These are phyloP conservation scores for Penicillium turbatum DNA, from an alignment of 495 filamentous ascomycete species.

Conservation along the genomic window DNA sequence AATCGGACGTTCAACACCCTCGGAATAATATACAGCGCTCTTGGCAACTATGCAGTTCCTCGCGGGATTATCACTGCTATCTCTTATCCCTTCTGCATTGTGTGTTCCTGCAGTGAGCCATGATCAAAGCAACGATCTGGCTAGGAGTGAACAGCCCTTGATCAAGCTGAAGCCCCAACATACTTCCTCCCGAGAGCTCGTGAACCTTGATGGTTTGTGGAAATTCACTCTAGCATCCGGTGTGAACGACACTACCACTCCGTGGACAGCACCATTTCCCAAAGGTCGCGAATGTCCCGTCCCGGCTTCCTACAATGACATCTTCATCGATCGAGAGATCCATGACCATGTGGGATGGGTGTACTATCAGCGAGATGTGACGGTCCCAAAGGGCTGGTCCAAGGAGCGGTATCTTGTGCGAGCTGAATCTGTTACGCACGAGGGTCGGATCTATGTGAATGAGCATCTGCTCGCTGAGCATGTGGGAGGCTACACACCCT, in stretches of 20 bases:
- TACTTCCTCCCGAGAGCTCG: not conserved
- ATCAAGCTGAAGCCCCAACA: slow-evolving; percentile 4
- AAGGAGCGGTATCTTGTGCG: slow-evolving; percentile 3
- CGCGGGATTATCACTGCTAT: not conserved
- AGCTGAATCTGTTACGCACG: slow-evolving; percentile 2
- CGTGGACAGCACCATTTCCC: slow-evolving; percentile 4
- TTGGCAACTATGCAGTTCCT: not conserved
- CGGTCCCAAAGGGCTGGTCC: slow-evolving; percentile 5
- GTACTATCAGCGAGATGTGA: slow-evolving; percentile 6
- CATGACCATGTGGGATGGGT: slow-evolving; percentile 7
- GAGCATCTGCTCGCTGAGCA: slow-evolving; percentile 2
- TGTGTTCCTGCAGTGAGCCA: not conserved
- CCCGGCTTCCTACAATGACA: slow-evolving; percentile 7
- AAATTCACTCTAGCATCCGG: slow-evolving; percentile 3
- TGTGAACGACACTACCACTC: not conserved
- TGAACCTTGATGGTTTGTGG: slow-evolving; percentile 5
- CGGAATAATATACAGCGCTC: not conserved
- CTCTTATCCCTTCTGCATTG: not conserved
- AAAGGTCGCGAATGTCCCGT: slow-evolving; percentile 3
- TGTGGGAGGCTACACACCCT: slow-evolving; percentile 5
- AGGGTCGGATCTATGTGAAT: slow-evolving; percentile 5
- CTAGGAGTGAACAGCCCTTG: not conserved
- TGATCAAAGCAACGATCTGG: not conserved
- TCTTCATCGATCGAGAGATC: not conserved
- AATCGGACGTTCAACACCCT: no score